These are phyloP conservation scores for Anthracocystis setariae DNA, from an alignment of 1,284 basidiomycete species.

Conservation along the genomic window DNA sequence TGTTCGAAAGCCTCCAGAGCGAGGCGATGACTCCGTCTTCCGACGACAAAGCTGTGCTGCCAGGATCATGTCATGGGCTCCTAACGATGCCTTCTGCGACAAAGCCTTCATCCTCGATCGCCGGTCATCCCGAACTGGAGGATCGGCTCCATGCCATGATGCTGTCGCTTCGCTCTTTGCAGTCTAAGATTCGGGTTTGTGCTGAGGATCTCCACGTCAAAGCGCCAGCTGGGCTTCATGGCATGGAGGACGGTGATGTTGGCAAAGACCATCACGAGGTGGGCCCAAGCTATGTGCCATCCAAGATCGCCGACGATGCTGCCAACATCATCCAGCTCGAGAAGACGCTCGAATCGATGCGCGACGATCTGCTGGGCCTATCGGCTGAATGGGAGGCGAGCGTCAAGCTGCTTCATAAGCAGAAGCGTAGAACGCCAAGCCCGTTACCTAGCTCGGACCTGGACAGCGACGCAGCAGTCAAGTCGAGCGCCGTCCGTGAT, in stretches of 20 bases:
- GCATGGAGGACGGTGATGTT: conserved; percentile 13
- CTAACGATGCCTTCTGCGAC: conserved; percentile 13
- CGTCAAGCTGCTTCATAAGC: conserved; percentile 47
- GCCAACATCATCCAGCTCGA: conserved; percentile 28
- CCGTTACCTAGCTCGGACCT: conserved; percentile 20
- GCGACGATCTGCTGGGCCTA: conserved; percentile 58
- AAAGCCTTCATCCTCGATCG: neutral
- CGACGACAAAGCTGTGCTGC: neutral
- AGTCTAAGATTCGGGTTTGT: conserved; percentile 64
- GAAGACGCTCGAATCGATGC: conserved; percentile 54
- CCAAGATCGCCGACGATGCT: conserved; percentile 7
- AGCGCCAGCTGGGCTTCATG: conserved; percentile 50
- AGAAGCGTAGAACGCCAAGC: conserved; percentile 36
- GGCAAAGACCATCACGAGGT: neutral
- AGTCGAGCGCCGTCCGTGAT: conserved; percentile 21
- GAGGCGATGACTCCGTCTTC: neutral
- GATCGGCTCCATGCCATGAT: conserved; percentile 60
- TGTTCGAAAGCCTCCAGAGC: conserved; percentile 3
- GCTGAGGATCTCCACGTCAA: conserved; percentile 56
- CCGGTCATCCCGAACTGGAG: conserved; percentile 49
- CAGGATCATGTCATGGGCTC: conserved; percentile 13
- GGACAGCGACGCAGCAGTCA: conserved; percentile 17
- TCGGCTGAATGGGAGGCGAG: conserved; percentile 64
- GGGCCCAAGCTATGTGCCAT: neutral
- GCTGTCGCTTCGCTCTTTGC: conserved; percentile 61